Evolutionary conservation across 1,284 basidiomycete genomes (phyloP), one percentile per base, ranked within the genome.

Genomic region (Ganoderma sp.): DNA sequence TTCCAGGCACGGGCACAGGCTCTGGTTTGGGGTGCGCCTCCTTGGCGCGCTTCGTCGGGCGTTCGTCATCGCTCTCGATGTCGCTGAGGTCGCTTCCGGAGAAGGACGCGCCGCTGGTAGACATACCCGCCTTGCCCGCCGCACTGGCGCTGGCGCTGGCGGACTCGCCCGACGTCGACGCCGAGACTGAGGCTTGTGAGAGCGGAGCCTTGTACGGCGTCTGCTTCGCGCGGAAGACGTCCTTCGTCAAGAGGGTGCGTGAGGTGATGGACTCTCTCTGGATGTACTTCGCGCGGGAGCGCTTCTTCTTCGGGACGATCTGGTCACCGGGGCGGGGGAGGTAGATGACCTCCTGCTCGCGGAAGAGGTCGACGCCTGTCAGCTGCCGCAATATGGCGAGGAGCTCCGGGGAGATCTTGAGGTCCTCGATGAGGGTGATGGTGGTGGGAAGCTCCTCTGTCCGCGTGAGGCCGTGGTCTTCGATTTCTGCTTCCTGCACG

Each of bases 321-420:
- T 73, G 64, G 63, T 83, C 81, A 2, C 77, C 80, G 1, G 75
- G 71, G 43, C 74, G 73, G 1, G 87, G 87, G 14, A 90, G 75
- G 73, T 89, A 91, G 75, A 83, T 90, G 2, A 90, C 82, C 71
- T 90, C 89, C 61, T 87, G 83, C 69, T 90, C 87, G 15, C 87
- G 84, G 50, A 89, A 76, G 50, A 90, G 81, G 67, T 90, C 88
- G 10, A 87, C 81, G 3, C 88, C 88, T 14, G 89, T 87, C 39
- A 91, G 81, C 65, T 87, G 82, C 52, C 88, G 83, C 50, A 91
- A 76, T 32, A 84, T 78, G 59, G 85, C 84, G 50, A 90, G 77
- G 2, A 90, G 79, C 70, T 88, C 84, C 0, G 82, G 77, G 67
- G 82, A 81, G 65, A 90, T 83, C 50, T 84, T 83, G 61, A 88